Base-by-base conservation (phyloP, 306 rosid genomes). In the Dalbergia cultrata region DNA sequence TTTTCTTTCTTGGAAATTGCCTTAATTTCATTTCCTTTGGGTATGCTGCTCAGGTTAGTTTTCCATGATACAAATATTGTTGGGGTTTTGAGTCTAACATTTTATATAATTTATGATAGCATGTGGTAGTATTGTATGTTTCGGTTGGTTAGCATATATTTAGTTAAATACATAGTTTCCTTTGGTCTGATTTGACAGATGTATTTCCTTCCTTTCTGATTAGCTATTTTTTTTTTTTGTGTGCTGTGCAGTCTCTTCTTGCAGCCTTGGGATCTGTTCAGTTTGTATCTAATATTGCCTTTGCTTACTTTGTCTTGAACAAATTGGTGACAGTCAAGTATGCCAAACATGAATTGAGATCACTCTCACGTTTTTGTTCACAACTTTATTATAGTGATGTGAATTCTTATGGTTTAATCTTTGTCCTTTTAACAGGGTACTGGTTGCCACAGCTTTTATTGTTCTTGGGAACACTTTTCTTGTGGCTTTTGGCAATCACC, bases 241-340 rank as follows among this genome's bases (percentile, higher is more conserved):
- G 31, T 26, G 31, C 31, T 26, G 58, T 79, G 87, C 97, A 93
- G 99, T 95, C 99, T 67, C 96, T 95, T 84, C 98, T 95, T 78
- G 99, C 99, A 5, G 99, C 99, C 34, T 86, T 95, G 79, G 99
- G 99, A 85, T 95, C 99, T 69, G 87, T 95, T 79, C 99, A 95
- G 83, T 95, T 93, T 82, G 92, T 95, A 75, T 93, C 99, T 74
- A 95, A 95, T 86, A 94, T 95, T 72, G 99, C 99, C 39, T 95
- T 95, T 62, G 93, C 99, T 31, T 95, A 95, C 86, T 93, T 95
- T 70, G 99, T 95, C 76, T 84, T 95, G 90, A 88, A 93, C 93
- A 92, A 93, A 89, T 78, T 90, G 88, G 99, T 95, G 79, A 88
- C 99, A 54, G 91, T 95, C 86, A 95, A 92, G 99, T 95, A 93